Conservation (phyloP, 768 basidiomycete species). For the Lactarius trivialis region DNA sequence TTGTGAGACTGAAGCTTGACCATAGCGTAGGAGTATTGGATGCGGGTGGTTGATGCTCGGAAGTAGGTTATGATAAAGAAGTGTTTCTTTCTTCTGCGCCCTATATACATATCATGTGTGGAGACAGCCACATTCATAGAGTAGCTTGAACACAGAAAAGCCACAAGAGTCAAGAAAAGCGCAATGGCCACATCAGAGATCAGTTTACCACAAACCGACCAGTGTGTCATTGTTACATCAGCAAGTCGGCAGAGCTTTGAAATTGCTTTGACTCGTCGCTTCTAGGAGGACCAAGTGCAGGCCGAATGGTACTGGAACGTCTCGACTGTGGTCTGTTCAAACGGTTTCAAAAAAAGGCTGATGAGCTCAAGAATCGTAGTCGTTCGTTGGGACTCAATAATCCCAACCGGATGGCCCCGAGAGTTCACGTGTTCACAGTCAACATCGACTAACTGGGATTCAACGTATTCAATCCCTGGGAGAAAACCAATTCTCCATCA, state of each 20-base stretch:
- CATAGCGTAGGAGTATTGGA: conserved; percentile 2
- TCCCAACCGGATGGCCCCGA: neutral
- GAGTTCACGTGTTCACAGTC: neutral
- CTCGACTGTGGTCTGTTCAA: neutral
- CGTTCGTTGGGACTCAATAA: too few relatives aligned
- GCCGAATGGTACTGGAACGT: neutral
- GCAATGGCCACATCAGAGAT: conserved; percentile 10
- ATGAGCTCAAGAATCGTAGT: neutral
- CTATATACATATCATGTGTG: conserved; percentile 19
- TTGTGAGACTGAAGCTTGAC: conserved; percentile 16
- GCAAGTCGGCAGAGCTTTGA: neutral
- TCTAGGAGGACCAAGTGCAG: neutral
- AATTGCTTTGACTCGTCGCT: neutral
- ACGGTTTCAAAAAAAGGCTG: neutral
- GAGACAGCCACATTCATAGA: conserved; percentile 17
- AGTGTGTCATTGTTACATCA: conserved; percentile 7
- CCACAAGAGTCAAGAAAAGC: conserved; percentile 15
- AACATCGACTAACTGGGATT: too few relatives aligned
- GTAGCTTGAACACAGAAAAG: conserved; percentile 11
- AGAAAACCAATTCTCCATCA: too few relatives aligned
- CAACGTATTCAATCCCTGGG: too few relatives aligned
- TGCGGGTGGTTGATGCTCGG: neutral
- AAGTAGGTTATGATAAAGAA: neutral
- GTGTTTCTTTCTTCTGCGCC: neutral
- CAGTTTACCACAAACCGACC: neutral